Conservation (phyloP, 495 filamentous ascomycete genomes). For the Jackrogersella minutella region DNA sequence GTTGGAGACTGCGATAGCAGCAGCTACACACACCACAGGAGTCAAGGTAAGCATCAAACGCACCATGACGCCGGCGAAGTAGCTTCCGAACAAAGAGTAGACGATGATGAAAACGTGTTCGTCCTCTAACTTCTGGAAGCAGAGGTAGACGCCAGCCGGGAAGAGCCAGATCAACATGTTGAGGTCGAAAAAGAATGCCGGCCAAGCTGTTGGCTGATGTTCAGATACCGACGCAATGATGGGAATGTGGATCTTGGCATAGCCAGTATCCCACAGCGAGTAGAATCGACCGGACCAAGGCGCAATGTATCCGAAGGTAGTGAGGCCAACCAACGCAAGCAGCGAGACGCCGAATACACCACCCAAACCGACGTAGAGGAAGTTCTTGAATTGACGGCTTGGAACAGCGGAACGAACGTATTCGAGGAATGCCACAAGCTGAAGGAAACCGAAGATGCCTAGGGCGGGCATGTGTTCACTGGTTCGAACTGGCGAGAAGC, state of each 20-base stretch:
- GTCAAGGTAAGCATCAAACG: constrained; percentile 98
- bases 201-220: constrained; percentile 99
- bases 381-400: constrained; percentile 91
- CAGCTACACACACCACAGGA: constrained; percentile 93
- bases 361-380: constrained; percentile 79
- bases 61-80: constrained; percentile 99
- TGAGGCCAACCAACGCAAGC: constrained; percentile 76
- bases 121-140: constrained; percentile 90
- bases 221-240: constrained; percentile 99
- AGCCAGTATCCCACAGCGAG: constrained; percentile 98
- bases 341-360: constrained; percentile 69
- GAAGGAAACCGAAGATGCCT: constrained; percentile 94
- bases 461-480: constrained; percentile 99
- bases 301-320: constrained; percentile 87
- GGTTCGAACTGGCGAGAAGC: constrained; percentile 93
- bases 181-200: constrained; percentile 98
- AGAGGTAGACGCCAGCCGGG: constrained; percentile 98
- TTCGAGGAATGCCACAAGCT: constrained; percentile 92
- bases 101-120: constrained; percentile 99
- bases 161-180: constrained; percentile 99
- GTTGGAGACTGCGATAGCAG: constrained; percentile 87
- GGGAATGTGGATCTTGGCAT: constrained; percentile 99
- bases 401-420: constrained; percentile 87
- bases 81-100: constrained; percentile 92
- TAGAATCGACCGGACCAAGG: constrained; percentile 99